These are phyloP conservation scores for Tricholoma sp. DNA, from an alignment of 768 basidiomycete species.

Conservation along the genomic window DNA sequence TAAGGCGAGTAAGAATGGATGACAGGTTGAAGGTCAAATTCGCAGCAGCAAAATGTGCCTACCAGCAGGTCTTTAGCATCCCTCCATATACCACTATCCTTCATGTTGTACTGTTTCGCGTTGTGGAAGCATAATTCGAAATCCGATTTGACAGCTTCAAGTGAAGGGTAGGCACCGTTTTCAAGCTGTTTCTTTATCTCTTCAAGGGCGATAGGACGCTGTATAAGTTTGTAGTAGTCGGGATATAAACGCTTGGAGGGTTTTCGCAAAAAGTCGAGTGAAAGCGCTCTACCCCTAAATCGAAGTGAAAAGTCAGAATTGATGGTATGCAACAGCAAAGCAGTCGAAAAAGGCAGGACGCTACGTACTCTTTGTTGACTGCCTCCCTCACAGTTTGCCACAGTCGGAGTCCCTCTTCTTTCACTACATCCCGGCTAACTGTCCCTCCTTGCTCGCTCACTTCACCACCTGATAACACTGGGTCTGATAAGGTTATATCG, in stretches of 20 bases:
- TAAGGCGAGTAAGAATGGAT: background rate
- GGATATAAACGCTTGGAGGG: conserved; percentile 72
- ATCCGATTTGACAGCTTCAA: conserved; percentile 65
- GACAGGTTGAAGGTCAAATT: background rate
- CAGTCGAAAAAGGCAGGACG: conserved; percentile 41
- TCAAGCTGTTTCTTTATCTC: conserved; percentile 84
- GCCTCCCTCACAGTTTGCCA: conserved; percentile 81
- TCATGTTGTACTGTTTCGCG: conserved; percentile 78
- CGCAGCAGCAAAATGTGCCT: conserved; percentile 21
- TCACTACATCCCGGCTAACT: conserved; percentile 38
- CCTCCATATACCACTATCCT: conserved; percentile 71
- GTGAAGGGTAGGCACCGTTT: conserved; percentile 48
- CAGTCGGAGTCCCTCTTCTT: conserved; percentile 63
- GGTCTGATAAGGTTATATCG: conserved; percentile 32
- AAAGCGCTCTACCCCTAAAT: conserved; percentile 58
- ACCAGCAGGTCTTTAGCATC: conserved; percentile 84
- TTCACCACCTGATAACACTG: conserved; percentile 18
- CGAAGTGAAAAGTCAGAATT: conserved; percentile 22
- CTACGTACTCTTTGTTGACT: conserved; percentile 83
- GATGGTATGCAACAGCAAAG: conserved; percentile 27
- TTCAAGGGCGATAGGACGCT: conserved; percentile 79
- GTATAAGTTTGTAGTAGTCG: conserved; percentile 82
- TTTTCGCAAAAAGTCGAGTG: conserved; percentile 61
- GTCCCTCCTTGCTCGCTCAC: conserved; percentile 15
- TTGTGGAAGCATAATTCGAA: conserved; percentile 78